Base-by-base conservation (phyloP, 176 grass and related monocot species). In the Ampelocalamus luodianensis region DNA sequence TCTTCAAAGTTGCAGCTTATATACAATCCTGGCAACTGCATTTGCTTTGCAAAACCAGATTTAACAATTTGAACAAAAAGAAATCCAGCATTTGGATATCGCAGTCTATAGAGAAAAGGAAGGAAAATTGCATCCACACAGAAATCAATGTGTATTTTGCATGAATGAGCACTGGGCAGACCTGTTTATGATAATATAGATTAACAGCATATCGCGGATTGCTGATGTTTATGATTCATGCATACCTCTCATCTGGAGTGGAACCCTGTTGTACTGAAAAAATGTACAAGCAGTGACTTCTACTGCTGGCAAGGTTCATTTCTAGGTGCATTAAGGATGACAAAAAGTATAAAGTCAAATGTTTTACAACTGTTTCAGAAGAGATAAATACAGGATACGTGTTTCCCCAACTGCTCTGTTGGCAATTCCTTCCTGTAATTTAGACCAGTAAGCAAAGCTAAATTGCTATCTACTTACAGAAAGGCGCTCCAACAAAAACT, bases 341-440 rank as follows among this genome's bases (percentile, higher is more conserved):
- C 74, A 73, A 88, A 86, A 74, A 79, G 45, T 67, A 60, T 65
- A 17, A 74, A 58, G 58, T 54, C 8, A 46, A 68, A 83, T 79
- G 49, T 46, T 74, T 78, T 74, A 58, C 15, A 81, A 71, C 42
- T 79, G 79, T 66, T 84, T 75, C 81, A 88, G 40, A 86, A 91
- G 51, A n/a, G 12, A 54, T 51, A 74, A 90, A 85, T 5, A 60
- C n/a, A 79, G 86, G 72, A 89, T 94, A 94, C 95, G 92, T 72
- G 95, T 97, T 91, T 94, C 95, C 62, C 95, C 92, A 76, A 94
- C 90, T 79, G 95, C 92, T 91, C 95, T 94, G 73, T 97, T 97
- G 63, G 92, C 79, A 54, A 97, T 93, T 88, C 95, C 95, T 85
- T 77, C 90, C 95, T 94, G 90, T 86, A 89, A 68, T 91, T 61